These are phyloP conservation scores for Wallacemonas sp. DNA, from an alignment of 208 protist genomes.

Conservation along the genomic window DNA sequence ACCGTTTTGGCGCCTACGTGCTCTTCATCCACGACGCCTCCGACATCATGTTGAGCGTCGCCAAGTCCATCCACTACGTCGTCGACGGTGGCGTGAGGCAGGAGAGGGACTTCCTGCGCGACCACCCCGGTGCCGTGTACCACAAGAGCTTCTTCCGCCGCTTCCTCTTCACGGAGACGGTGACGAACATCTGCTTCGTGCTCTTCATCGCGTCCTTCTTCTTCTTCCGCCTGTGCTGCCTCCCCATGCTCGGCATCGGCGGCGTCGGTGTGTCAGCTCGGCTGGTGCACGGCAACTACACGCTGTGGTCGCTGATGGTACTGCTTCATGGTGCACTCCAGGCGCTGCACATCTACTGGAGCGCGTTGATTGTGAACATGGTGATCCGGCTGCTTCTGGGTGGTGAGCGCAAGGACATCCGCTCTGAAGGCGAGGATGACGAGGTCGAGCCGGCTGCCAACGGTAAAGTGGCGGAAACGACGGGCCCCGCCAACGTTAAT, in stretches of 20 bases:
- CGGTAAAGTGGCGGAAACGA: too few species aligned
- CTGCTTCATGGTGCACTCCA: slow-evolving; percentile 61
- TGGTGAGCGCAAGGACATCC: slow-evolving; percentile 52
- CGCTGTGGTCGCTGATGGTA: slow-evolving; percentile 45
- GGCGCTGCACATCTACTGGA: slow-evolving; percentile 73
- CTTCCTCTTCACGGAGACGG: slow-evolving; percentile 35
- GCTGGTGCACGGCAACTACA: slow-evolving; percentile 52
- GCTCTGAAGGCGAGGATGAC: slow-evolving; percentile 47
- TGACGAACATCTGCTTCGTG: slow-evolving; percentile 44
- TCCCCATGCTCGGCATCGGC: slow-evolving; percentile 46
- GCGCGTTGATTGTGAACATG: slow-evolving; percentile 51
- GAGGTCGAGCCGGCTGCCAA: slow-evolving; percentile 19
- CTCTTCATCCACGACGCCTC: slow-evolving; percentile 76
- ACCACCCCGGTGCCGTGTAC: slow-evolving; percentile 15
- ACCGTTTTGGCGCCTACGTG: slow-evolving; percentile 71
- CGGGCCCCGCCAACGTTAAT: too few species aligned
- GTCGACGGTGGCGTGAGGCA: slow-evolving; percentile 19
- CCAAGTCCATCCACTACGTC: slow-evolving; percentile 67
- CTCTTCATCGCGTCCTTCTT: slow-evolving; percentile 60
- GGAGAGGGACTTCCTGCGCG: slow-evolving; percentile 21
- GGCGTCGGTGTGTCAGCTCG: slow-evolving; percentile 30
- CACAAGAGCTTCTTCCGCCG: slow-evolving; percentile 22
- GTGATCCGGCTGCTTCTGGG: slow-evolving; percentile 23
- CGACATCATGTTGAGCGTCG: slow-evolving; percentile 67
- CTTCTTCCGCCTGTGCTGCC: slow-evolving; percentile 63